Percentiles rank a stretch among this genome's conserved stretches.
Evolutionary conservation across 1,139 yeast genomes (phyloP).

Genomic region (Zygoascus meyerae): DNA sequence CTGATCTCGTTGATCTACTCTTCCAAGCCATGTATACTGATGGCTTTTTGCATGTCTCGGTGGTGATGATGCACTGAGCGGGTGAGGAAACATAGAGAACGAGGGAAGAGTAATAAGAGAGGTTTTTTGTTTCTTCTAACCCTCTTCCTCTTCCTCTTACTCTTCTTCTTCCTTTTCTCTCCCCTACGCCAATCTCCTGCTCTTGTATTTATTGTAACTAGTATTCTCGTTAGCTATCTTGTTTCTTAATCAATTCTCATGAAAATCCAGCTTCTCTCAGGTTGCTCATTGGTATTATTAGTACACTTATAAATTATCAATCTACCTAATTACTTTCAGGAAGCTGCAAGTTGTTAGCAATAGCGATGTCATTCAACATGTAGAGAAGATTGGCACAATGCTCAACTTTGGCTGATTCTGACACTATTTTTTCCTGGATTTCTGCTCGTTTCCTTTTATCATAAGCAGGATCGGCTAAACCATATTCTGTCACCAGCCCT

Average conservation of each 20-base stretch:
- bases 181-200: no score
- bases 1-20: conserved; percentile 51
- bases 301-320: not conserved
- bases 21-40: conserved; percentile 55
- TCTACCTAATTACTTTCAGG: conserved; percentile 4
- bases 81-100: no score
- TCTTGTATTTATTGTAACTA: no score
- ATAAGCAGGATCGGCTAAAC: conserved; percentile 26
- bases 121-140: no score
- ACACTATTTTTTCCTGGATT: conserved; percentile 23
- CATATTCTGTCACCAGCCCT: conserved; percentile 21
- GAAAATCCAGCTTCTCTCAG: not conserved
- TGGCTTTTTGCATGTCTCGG: conserved; percentile 64
- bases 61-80: conserved; percentile 35
- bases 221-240: no score
- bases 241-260: not conserved
- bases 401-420: conserved; percentile 27
- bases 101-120: no score
- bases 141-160: no score
- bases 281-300: not conserved
- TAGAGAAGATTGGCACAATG: conserved; percentile 32
- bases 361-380: conserved; percentile 29
- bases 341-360: conserved; percentile 18
- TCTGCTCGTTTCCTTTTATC: conserved; percentile 25
- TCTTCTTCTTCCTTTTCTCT: no score